A percentile compares a stretch with the other conserved stretches of the same genome.
These are phyloP conservation scores for Guillardia theta DNA, from an alignment of 78 protist species.

Conservation along the genomic window DNA sequence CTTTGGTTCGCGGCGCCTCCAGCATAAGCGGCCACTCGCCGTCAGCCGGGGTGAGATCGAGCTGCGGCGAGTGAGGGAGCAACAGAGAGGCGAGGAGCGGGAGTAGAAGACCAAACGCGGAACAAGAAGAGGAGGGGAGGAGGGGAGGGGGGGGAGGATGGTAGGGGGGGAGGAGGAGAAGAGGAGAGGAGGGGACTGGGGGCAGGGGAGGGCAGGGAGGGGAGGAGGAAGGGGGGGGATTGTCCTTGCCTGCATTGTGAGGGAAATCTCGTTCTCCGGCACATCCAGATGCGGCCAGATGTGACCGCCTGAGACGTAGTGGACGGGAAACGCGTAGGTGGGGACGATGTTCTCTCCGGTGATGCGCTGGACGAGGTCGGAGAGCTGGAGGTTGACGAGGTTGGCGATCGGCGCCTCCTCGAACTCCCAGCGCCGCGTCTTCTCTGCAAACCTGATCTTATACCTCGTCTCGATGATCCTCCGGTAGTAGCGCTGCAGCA, in stretches of 20 bases:
- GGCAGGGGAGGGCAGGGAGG: neutral
- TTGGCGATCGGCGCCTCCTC: slow-evolving; percentile 38
- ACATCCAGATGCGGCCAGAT: neutral
- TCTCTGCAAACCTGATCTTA: slow-evolving; percentile 26
- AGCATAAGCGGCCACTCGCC: neutral
- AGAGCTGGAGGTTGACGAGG: neutral
- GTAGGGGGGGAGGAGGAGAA: neutral
- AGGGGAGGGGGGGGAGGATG: neutral
- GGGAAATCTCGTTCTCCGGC: neutral
- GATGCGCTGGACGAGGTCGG: neutral
- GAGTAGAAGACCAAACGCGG: neutral
- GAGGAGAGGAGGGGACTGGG: neutral
- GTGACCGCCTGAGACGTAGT: neutral
- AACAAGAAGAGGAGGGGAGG: neutral
- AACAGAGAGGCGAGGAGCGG: neutral
- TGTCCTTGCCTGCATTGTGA: too few relatives aligned
- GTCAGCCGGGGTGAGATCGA: neutral
- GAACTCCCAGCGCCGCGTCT: slow-evolving; percentile 1
- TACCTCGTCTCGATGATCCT: neutral
- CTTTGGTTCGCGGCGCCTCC: neutral
- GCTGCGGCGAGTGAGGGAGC: neutral
- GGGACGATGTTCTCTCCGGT: neutral
- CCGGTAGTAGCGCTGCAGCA: slow-evolving; percentile 17
- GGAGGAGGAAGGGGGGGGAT: neutral
- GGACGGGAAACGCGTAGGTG: slow-evolving; percentile 29